These are phyloP conservation scores for Pseudopyricularia javanii DNA, from an alignment of 2,329 filamentous ascomycete genomes.

Conservation along the genomic window DNA sequence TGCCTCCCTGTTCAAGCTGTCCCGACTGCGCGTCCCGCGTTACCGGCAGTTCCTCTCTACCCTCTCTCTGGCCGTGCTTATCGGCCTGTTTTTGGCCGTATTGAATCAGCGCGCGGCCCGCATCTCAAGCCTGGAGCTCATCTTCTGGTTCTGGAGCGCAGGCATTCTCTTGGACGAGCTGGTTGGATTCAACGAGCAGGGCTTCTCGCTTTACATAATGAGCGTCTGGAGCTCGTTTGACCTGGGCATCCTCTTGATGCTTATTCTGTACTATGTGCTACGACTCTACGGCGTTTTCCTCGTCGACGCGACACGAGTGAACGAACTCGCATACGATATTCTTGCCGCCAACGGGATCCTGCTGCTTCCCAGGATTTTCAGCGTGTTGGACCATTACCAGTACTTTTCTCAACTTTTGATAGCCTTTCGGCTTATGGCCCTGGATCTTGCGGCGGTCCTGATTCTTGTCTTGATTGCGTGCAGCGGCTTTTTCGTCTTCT, in stretches of 20 bases:
- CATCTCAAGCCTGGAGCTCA: slow-evolving; percentile 72
- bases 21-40: slow-evolving; percentile 76
- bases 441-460: slow-evolving; percentile 76
- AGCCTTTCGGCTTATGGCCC: slow-evolving; percentile 86
- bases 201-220: slow-evolving; percentile 92
- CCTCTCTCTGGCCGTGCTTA: slow-evolving; percentile 70
- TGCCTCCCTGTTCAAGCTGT: slow-evolving; percentile 84
- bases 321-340: slow-evolving; percentile 86
- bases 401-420: slow-evolving; percentile 94
- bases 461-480: slow-evolving; percentile 76
- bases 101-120: slow-evolving; percentile 61
- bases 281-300: slow-evolving; percentile 79
- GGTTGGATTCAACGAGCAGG: slow-evolving; percentile 92
- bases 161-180: slow-evolving; percentile 96
- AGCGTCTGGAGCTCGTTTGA: slow-evolving; percentile 98
- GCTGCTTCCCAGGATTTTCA: slow-evolving; percentile 82
- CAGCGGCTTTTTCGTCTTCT: slow-evolving; percentile 92
- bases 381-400: slow-evolving; percentile 83
- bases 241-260: slow-evolving; percentile 72
- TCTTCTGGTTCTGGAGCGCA: slow-evolving; percentile 97
- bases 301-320: slow-evolving; percentile 61
- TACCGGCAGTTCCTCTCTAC: slow-evolving; percentile 89
- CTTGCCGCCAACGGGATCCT: slow-evolving; percentile 83
- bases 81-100: slow-evolving; percentile 76
- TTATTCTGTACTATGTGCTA: slow-evolving; percentile 83